Evolutionary conservation across 441 rosid genomes (phyloP), one percentile per base, ranked within the genome.

Genomic region (Sinapis alba): DNA sequence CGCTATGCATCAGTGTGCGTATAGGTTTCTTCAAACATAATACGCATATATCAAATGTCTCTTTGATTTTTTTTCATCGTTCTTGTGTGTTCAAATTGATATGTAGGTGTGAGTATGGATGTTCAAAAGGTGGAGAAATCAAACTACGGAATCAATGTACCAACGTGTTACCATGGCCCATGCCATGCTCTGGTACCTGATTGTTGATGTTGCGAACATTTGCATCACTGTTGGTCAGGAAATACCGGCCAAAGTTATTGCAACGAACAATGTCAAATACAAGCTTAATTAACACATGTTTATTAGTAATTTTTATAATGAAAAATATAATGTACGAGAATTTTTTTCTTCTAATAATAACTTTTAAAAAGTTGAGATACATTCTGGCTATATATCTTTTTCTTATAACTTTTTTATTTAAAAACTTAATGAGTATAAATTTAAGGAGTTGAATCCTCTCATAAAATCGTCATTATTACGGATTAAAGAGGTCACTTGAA

Each of bases 151-250:
- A 6, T 63, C 16, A 7, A 9, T 30, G 65, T 62, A 62, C 26
- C 45, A 21, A 63, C 68, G 19, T 63, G 68, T 64, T 64, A 64
- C 28, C 68, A 64, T 41, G 68, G 56, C 32, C 53, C 68, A n/a
- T 41, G 56, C 34, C 68, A 41, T 64, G 20, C 68, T 64, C 9
- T 41, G 54, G 68, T 63, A 13, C n/a, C 68, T 12, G 8, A 63
- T 41, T 63, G 68, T 63, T 63, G 68, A 53, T 63, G 68, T 64
- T 64, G 69, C 2, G 68, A 63, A 38, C 68, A 63, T 21, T 36
- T 63, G 47, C 68, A 63, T 38, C 68, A 63, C 10, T 41, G 68
- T 64, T 64, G 34, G 54, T 21, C 56, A 7, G 68, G 56, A 10
- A n/a, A 41, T 2, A n/a, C 3, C 2, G 20, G 54, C 34, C 56